Percentiles rank a stretch among this genome's conserved stretches.
These are phyloP conservation scores for Carex kokanica DNA, from an alignment of 176 grass and related monocot genomes.

Conservation along the genomic window DNA sequence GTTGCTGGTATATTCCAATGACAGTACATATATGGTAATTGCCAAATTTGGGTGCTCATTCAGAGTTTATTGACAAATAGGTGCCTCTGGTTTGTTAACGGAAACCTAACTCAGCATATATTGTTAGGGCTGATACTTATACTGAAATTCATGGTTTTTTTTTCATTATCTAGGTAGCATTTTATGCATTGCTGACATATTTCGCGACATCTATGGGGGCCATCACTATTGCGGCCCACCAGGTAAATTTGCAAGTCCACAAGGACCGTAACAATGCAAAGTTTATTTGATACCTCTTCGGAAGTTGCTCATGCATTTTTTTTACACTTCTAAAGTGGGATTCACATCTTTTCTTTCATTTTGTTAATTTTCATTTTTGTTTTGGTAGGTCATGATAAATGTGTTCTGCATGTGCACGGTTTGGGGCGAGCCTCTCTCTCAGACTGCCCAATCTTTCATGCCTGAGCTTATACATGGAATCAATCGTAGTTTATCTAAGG, in stretches of 20 bases:
- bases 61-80: background rate
- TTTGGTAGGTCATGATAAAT: slow-evolving; percentile 94
- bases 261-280: background rate
- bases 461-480: slow-evolving; percentile 88
- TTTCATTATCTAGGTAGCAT: slow-evolving; percentile 54
- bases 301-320: background rate
- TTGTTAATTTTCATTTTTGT: slow-evolving; percentile 25
- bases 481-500: slow-evolving; percentile 83
- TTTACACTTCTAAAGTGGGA: background rate
- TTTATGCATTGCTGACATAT: slow-evolving; percentile 94
- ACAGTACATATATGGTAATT: background rate
- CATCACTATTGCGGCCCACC: slow-evolving; percentile 81
- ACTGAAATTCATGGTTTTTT: background rate
- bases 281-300: slow-evolving; percentile 11
- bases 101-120: background rate
- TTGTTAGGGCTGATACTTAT: background rate
- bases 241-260: slow-evolving; percentile 36
- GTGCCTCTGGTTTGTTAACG: background rate
- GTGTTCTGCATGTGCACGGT: slow-evolving; percentile 90
- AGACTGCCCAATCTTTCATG: slow-evolving; percentile 98
- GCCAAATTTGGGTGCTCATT: background rate
- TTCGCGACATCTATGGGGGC: slow-evolving; percentile 88
- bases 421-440: slow-evolving; percentile 96
- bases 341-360: slow-evolving; percentile 13
- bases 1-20: background rate